Evolutionary conservation across 192 early-diverging fungal species (phyloP), one percentile per base, ranked within the genome.

Genomic region (Rhizophagus clarus): DNA sequence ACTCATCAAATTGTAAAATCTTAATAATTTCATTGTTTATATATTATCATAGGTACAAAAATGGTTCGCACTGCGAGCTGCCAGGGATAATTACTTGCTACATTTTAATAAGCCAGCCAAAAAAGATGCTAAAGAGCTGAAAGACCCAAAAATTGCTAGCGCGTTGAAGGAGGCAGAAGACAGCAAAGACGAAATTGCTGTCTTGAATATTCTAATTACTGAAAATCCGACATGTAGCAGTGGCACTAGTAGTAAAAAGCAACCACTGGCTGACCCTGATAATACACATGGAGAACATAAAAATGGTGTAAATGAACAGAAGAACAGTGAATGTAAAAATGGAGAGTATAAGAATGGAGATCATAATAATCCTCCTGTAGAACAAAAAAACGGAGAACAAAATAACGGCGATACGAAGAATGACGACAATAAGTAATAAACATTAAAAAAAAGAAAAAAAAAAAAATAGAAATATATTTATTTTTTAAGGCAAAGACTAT

Each of bases 221-320:
- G 68, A 70, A 42, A 70, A 70, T 70, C 68, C 68, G 11, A 70
- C 68, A 40, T 70, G 68, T 34, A 70, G 32, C 29, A 70, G 68
- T 70, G 63, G 29, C 29, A 31, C 26, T 12, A 34, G 31, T 34
- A 70, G 17, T 6, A 70, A 70, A 42, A 70, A 70, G 14, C 63
- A 64, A 24, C 63, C 62, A 64, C 49, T 0, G 5, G 49, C 49
- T 56, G 49, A 56, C 5, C 14, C 49, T 17, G 49, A 56, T 15
- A 56, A 17, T 56, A 56, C 49, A 56, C 14, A 56, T 56, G 49
- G 49, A 51, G 49, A 56, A 20, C 49, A 56, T 20, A 56, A 56
- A 56, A 56, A 56, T 56, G 49, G 49, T 17, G 49, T 56, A 40
- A 40, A 40, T 56, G 49, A 56, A 15, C 49, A 56, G 49, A 56